These are phyloP conservation scores for Dryas integrifolia DNA, from an alignment of 331 rosid species.

Conservation along the genomic window DNA sequence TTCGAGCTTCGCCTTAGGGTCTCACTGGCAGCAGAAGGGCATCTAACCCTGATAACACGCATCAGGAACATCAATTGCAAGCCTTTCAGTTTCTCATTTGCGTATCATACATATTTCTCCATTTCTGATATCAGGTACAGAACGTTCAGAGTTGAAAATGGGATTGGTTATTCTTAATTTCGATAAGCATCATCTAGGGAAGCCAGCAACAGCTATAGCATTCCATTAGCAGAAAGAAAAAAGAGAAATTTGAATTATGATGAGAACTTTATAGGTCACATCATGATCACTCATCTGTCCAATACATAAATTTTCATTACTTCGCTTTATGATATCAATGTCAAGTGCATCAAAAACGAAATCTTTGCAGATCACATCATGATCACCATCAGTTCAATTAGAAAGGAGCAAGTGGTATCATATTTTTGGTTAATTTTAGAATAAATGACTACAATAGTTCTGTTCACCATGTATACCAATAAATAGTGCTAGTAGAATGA, in stretches of 20 bases:
- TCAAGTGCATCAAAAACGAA: not conserved
- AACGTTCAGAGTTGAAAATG: not conserved
- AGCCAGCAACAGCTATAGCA: not conserved
- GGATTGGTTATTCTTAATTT: no score
- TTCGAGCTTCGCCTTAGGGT: constrained; percentile 84
- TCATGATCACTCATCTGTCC: no score
- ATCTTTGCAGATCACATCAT: not conserved
- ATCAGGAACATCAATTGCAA: constrained; percentile 70
- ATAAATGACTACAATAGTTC: not conserved
- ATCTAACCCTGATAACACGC: constrained; percentile 60
- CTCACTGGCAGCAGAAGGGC: constrained; percentile 59
- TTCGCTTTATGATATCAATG: not conserved
- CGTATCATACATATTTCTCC: constrained; percentile 68
- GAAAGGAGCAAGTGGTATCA: not conserved
- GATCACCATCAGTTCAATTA: not conserved
- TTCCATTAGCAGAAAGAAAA: not conserved
- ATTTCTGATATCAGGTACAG: constrained; percentile 79
- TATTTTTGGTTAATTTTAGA: constrained; percentile 3
- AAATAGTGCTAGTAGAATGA: not conserved
- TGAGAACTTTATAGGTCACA: not conserved
- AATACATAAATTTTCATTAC: not conserved
- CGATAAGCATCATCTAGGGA: not conserved
- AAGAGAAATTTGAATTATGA: not conserved
- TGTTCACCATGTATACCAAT: not conserved
- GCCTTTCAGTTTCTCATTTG: constrained; percentile 84